These are phyloP conservation scores for Quercus dentata DNA, from an alignment of 306 rosid species.

Conservation along the genomic window DNA sequence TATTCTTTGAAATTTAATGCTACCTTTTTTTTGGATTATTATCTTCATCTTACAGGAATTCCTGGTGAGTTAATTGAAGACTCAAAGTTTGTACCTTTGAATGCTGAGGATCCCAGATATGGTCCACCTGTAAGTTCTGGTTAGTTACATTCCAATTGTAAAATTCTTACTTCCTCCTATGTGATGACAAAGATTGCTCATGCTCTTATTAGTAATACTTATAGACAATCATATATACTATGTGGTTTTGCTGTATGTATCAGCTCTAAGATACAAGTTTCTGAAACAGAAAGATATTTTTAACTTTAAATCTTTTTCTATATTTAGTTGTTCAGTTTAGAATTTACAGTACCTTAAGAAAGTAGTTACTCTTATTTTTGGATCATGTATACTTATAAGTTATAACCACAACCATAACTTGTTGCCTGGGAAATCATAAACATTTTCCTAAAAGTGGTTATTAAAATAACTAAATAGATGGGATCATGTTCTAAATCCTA, in stretches of 20 bases:
- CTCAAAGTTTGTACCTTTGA: slow-evolving; percentile 85
- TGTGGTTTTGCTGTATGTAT: background rate
- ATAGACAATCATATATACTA: background rate
- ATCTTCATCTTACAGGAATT: slow-evolving; percentile 42
- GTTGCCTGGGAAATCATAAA: background rate
- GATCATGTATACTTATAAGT: background rate
- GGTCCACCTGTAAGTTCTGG: slow-evolving; percentile 99
- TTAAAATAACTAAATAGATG: background rate
- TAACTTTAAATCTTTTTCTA: background rate
- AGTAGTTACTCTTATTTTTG: background rate
- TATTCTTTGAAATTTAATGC: background rate
- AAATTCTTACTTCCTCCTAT: background rate
- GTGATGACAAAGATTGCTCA: background rate
- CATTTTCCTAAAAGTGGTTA: background rate
- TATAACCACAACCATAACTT: background rate
- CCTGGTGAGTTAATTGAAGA: slow-evolving; percentile 69
- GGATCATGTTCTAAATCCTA: background rate
- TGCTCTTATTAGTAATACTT: background rate
- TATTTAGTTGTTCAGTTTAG: background rate
- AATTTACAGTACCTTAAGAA: background rate
- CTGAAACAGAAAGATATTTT: background rate
- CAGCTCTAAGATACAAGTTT: background rate
- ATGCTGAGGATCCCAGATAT: slow-evolving; percentile 62
- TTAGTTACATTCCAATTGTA: slow-evolving; percentile 50
- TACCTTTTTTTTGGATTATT: slow-evolving; percentile 2